A percentile compares a stretch with the other conserved stretches of the same genome.
These are phyloP conservation scores for Solanum sitiens DNA, from an alignment of 257 asterid genomes.

Conservation along the genomic window DNA sequence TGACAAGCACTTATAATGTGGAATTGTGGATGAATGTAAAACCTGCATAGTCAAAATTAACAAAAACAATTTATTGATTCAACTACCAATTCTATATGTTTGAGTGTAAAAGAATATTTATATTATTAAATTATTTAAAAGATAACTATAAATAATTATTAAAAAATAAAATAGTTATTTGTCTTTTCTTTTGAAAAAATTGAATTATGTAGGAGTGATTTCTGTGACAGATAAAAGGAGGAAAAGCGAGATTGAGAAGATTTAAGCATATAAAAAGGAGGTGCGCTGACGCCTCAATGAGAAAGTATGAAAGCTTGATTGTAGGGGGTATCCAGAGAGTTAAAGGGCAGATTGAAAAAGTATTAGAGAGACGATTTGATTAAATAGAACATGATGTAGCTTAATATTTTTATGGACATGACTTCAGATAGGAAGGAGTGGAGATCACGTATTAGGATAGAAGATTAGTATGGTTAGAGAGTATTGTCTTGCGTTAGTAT, in stretches of 20 bases:
- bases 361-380: too few species aligned
- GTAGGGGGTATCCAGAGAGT: background rate
- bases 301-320: background rate
- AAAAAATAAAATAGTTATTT: background rate
- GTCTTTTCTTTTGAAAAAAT: too few species aligned
- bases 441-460: too few species aligned
- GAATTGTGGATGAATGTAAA: background rate
- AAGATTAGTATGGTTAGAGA: background rate
- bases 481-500: background rate
- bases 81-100: background rate
- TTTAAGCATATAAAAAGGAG: background rate
- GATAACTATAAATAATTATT: background rate
- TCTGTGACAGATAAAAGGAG: too few species aligned
- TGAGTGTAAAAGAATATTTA: background rate
- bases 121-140: background rate
- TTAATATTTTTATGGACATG: background rate
- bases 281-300: background rate
- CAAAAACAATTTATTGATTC: background rate
- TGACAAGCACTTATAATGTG: background rate
- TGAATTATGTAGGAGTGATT: background rate
- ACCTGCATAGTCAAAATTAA: background rate
- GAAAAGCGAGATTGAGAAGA: too few species aligned
- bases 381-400: too few species aligned
- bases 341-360: too few species aligned
- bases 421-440: background rate